A percentile compares a stretch with the other conserved stretches of the same genome.
Conservation (phyloP, 306 rosid genomes). For the Sicyos edulis region DNA sequence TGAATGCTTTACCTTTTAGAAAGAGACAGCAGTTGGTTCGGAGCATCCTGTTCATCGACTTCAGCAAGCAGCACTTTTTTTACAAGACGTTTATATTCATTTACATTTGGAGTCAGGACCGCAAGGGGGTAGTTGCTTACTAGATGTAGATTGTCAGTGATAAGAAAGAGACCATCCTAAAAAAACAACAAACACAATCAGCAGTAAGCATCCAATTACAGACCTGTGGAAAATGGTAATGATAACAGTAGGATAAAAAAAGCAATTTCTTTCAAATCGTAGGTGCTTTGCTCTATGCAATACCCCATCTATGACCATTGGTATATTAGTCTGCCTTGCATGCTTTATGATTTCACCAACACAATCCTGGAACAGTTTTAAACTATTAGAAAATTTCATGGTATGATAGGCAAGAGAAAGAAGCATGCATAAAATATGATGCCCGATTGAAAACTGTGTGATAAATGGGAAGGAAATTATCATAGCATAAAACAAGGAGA, state of each 20-base stretch:
- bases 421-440: slow-evolving; percentile 9
- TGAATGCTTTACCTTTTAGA: slow-evolving; percentile 46
- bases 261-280: background rate
- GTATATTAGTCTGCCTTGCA: slow-evolving; percentile 63
- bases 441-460: background rate
- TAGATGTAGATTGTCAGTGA: slow-evolving; percentile 63
- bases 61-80: slow-evolving; percentile 55
- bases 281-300: slow-evolving; percentile 23
- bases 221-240: background rate
- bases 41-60: slow-evolving; percentile 43
- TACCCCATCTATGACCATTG: slow-evolving; percentile 81
- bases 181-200: slow-evolving; percentile 20
- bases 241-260: slow-evolving; percentile 10
- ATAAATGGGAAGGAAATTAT: background rate
- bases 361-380: slow-evolving; percentile 51
- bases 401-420: slow-evolving; percentile 15
- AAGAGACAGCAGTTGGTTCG: slow-evolving; percentile 57
- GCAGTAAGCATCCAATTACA: slow-evolving; percentile 4
- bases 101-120: slow-evolving; percentile 79
- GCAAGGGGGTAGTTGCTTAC: slow-evolving; percentile 71
- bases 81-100: slow-evolving; percentile 80
- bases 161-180: slow-evolving; percentile 89
- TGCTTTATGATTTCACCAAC: slow-evolving; percentile 64
- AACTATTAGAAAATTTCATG: slow-evolving; percentile 25
- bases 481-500: background rate